Percentiles rank a stretch among this genome's conserved stretches.
These are phyloP conservation scores for Moringa oleifera DNA, from an alignment of 345 rosid species.

Conservation along the genomic window DNA sequence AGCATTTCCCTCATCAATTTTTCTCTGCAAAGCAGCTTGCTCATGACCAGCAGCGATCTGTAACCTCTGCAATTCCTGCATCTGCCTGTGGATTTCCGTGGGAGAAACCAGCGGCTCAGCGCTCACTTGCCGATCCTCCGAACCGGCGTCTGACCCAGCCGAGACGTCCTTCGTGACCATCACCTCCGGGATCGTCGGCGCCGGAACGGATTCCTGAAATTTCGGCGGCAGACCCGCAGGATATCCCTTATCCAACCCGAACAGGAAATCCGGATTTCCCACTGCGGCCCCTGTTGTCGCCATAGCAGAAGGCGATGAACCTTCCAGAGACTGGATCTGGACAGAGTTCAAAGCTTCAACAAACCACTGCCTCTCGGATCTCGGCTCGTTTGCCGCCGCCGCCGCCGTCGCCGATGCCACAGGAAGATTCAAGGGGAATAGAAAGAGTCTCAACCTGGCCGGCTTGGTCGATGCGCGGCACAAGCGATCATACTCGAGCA, in stretches of 20 bases:
- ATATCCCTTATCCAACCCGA: slow-evolving; percentile 58
- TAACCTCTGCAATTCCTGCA: slow-evolving; percentile 73
- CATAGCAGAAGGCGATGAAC: slow-evolving; percentile 29
- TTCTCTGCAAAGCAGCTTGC: slow-evolving; percentile 42
- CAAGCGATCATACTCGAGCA: slow-evolving; percentile 89
- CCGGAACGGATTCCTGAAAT: slow-evolving; percentile 25
- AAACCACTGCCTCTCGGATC: slow-evolving; percentile 74
- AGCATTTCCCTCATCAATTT: slow-evolving; percentile 42
- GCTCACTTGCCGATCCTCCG: slow-evolving; percentile 35
- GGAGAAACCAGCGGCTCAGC: slow-evolving; percentile 28
- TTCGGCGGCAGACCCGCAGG: slow-evolving; percentile 26
- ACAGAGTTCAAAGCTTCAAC: slow-evolving; percentile 66
- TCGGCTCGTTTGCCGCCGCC: slow-evolving; percentile 54
- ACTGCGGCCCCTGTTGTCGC: slow-evolving; percentile 27
- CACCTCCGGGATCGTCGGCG: slow-evolving; percentile 21
- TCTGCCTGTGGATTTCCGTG: slow-evolving; percentile 49
- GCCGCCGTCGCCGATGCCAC: slow-evolving; percentile 18
- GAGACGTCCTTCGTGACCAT: slow-evolving; percentile 21
- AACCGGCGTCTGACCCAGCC: slow-evolving; percentile 21
- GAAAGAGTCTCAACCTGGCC: slow-evolving; percentile 78
- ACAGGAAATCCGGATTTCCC: slow-evolving; percentile 62
- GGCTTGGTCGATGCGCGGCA: slow-evolving; percentile 64
- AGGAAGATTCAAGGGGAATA: slow-evolving; percentile 66
- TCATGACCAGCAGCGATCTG: slow-evolving; percentile 56
- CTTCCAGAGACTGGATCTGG: slow-evolving; percentile 38